A percentile compares a stretch with the other conserved stretches of the same genome.
Evolutionary conservation across 257 asterid species (phyloP).

Genomic region (Solanum dulcamara): DNA sequence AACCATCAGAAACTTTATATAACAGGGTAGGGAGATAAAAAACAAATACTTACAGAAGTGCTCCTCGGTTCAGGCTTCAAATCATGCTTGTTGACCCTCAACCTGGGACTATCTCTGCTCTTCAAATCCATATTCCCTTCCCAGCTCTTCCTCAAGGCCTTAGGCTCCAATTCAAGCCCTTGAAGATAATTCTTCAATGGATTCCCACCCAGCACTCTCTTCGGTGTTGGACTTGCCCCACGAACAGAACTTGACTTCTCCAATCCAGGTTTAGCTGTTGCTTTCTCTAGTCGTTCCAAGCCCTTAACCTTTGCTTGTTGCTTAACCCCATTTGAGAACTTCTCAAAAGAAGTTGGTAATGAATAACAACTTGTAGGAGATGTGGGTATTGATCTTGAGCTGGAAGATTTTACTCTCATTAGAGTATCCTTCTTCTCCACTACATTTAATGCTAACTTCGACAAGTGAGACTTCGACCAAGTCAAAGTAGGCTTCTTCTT

Average conservation of each 20-base stretch:
- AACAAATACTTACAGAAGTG: conserved; percentile 51
- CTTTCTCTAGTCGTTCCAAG: conserved; percentile 58
- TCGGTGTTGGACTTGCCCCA: conserved; percentile 30
- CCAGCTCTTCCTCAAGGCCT: conserved; percentile 96
- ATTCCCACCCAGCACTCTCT: conserved; percentile 36
- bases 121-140: conserved; percentile 82
- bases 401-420: conserved; percentile 47
- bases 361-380: conserved; percentile 96
- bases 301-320: conserved; percentile 74
- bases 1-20: background rate
- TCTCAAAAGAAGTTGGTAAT: conserved; percentile 85
- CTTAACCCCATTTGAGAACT: conserved; percentile 74
- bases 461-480: conserved; percentile 77
- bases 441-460: conserved; percentile 50
- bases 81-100: conserved; percentile 52
- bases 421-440: conserved; percentile 50
- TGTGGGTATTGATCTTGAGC: conserved; percentile 86
- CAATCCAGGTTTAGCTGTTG: conserved; percentile 27
- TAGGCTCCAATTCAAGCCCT: conserved; percentile 77
- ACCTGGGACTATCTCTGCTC: conserved; percentile 72
- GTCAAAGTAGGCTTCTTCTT: conserved; percentile 41
- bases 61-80: conserved; percentile 54
- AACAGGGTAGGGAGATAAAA: background rate
- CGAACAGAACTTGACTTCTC: conserved; percentile 45
- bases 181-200: conserved; percentile 53